Conservation (phyloP, 768 basidiomycete species). For the Cystobasidium ongulense region DNA sequence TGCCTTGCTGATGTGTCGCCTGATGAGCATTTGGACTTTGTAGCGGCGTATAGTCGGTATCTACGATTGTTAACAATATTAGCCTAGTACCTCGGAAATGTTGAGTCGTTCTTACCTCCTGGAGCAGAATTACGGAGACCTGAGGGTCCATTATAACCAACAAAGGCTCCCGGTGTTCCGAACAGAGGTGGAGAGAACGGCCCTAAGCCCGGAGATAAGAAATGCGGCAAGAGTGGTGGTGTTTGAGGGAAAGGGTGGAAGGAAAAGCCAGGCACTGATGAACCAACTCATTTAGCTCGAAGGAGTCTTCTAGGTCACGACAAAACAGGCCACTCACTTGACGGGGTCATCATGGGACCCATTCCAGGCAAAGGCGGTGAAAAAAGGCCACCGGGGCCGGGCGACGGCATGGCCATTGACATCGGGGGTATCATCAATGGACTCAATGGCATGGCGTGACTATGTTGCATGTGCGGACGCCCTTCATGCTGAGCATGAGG, state of each 20-base stretch:
- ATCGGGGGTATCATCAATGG: conserved; percentile 22
- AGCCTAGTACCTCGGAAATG: neutral
- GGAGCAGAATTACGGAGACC: conserved; percentile 25
- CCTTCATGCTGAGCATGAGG: neutral
- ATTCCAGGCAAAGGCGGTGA: conserved; percentile 10
- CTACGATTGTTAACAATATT: neutral
- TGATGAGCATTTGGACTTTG: neutral
- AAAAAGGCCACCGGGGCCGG: conserved; percentile 21
- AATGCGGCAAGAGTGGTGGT: conserved; percentile 48
- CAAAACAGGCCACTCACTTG: conserved; percentile 39
- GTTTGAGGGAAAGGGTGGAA: conserved; percentile 56
- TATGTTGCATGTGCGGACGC: neutral
- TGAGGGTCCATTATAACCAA: conserved; percentile 24
- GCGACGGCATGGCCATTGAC: conserved; percentile 6
- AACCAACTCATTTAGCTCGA: conserved; percentile 71
- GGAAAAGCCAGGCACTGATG: conserved; percentile 92
- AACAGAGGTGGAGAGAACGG: conserved; percentile 37
- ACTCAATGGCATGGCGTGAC: neutral
- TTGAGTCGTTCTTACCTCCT: neutral
- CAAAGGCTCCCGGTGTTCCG: neutral
- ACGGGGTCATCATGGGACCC: conserved; percentile 45
- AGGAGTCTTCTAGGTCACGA: neutral
- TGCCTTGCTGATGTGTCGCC: neutral
- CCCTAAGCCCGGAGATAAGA: conserved; percentile 56
- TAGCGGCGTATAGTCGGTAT: conserved; percentile 2